A percentile compares a stretch with the other conserved stretches of the same genome.
Evolutionary conservation across 352 stramenopile genomes (phyloP).

Genomic region (Nothophytophthora sp.): DNA sequence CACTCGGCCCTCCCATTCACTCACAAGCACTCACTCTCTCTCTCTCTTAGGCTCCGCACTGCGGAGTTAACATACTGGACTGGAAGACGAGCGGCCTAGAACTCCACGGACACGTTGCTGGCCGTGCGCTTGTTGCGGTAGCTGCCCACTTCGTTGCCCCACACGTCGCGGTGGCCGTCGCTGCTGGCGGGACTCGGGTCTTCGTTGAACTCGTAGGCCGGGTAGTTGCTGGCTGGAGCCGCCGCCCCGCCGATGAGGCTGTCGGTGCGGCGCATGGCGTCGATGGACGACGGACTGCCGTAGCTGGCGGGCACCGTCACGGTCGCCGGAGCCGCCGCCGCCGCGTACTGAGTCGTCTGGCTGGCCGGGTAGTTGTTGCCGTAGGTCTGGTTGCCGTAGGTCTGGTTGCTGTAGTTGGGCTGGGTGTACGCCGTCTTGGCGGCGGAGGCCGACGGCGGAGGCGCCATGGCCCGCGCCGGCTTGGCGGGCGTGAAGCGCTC

Average conservation of each 20-base stretch:
- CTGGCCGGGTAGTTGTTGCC: slow-evolving; percentile 12
- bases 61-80: slow-evolving; percentile 13
- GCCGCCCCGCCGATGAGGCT: slow-evolving; percentile 41
- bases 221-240: slow-evolving; percentile 18
- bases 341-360: slow-evolving; percentile 26
- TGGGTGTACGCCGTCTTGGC: slow-evolving; percentile 32
- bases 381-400: slow-evolving; percentile 18
- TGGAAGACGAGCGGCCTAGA: slow-evolving; percentile 24
- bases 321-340: slow-evolving; percentile 1
- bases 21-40: slow-evolving; percentile 9
- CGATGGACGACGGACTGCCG: slow-evolving; percentile 47
- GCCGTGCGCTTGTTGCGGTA: slow-evolving; percentile 47
- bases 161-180: slow-evolving; percentile 36
- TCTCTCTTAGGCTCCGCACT: slow-evolving; percentile 5
- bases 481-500: slow-evolving; percentile 30
- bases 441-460: slow-evolving; percentile 14
- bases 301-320: slow-evolving; percentile 35
- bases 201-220: slow-evolving; percentile 34
- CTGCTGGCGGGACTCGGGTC: slow-evolving; percentile 26
- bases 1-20: slow-evolving; percentile 4
- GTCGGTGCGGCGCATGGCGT: slow-evolving; percentile 35
- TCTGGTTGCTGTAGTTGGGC: slow-evolving; percentile 18
- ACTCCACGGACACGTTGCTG: slow-evolving; percentile 66
- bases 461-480: slow-evolving; percentile 14
- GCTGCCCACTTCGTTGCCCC: slow-evolving; percentile 36